Evolutionary conservation across 495 filamentous ascomycete genomes (phyloP), one percentile per base, ranked within the genome.

Genomic region (Rhypophila decipiens): DNA sequence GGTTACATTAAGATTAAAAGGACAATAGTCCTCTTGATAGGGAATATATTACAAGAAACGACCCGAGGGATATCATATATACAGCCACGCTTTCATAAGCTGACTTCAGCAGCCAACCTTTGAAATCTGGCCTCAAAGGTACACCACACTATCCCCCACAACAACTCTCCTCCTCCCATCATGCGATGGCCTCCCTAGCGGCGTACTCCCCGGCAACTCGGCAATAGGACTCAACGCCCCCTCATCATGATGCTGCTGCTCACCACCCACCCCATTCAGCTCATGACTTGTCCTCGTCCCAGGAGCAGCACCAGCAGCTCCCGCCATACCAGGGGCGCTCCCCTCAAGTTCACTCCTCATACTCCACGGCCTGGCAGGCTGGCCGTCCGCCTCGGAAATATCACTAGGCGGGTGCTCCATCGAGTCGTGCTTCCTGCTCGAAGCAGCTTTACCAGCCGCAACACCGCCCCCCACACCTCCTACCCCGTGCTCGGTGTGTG

Each of bases 301-400:
- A 29, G 11, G 36, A 0, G 23, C 42, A n/a, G 22, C 18, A 13
- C 39, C 39, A 10, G 19, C 40, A n/a, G 12, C 17, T 18, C 24
- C 27, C 44, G 20, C 12, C 27, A 29, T 17, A 18, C 2, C 12
- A 22, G 20, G 19, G 2, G 7, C 40, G 15, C 36, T 53, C n/a
- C 52, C 56, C 44, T 59, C 56, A 15, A 59, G 43, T 46, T 59
- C 56, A 36, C 44, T 55, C 21, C 56, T 42, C 49, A 53, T 56
- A 18, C 49, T 53, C 52, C 52, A 59, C 10, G 56, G 56, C 27
- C 46, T 40, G 12, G 52, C 45, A 15, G 50, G 24, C n/a, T 42
- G 27, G 8, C 57, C 57, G 27, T 57, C 57, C 1, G 40, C 50
- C 39, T 60, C 57, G 4, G 53, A 48, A 5, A 57, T 41, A 7